Evolutionary conservation across 768 basidiomycete genomes (phyloP).

Genomic region (Boletellus emodensis): DNA sequence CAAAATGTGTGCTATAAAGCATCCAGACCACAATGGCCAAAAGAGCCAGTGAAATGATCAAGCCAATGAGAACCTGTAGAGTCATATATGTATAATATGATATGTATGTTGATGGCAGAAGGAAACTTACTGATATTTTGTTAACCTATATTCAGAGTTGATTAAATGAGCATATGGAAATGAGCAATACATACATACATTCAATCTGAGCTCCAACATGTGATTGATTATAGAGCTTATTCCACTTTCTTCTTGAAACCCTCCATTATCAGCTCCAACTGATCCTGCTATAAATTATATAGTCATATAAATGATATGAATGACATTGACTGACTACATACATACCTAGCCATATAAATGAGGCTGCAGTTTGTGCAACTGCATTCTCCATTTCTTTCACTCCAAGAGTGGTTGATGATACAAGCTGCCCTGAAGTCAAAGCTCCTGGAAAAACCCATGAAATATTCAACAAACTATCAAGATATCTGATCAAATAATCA

Average conservation of each 20-base stretch:
- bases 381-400: constrained; percentile 1
- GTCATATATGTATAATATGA: too few relatives aligned
- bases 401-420: not conserved
- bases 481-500: not conserved
- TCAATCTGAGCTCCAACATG: not conserved
- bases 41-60: not conserved
- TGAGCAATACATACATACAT: not conserved
- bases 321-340: not conserved
- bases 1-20: not conserved
- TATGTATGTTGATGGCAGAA: too few relatives aligned
- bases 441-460: not conserved
- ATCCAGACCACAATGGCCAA: not conserved
- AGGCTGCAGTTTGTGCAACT: not conserved
- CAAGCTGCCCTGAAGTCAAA: not conserved
- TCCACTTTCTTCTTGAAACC: not conserved
- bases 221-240: not conserved
- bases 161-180: too few relatives aligned
- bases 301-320: not conserved
- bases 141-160: not conserved
- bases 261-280: not conserved
- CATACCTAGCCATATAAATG: constrained; percentile 9
- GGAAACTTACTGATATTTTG: not conserved
- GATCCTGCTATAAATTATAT: not conserved
- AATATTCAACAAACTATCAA: not conserved
- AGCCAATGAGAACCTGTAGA: not conserved